These are phyloP conservation scores for Mallotus japonicus DNA, from an alignment of 441 rosid species.

Conservation along the genomic window DNA sequence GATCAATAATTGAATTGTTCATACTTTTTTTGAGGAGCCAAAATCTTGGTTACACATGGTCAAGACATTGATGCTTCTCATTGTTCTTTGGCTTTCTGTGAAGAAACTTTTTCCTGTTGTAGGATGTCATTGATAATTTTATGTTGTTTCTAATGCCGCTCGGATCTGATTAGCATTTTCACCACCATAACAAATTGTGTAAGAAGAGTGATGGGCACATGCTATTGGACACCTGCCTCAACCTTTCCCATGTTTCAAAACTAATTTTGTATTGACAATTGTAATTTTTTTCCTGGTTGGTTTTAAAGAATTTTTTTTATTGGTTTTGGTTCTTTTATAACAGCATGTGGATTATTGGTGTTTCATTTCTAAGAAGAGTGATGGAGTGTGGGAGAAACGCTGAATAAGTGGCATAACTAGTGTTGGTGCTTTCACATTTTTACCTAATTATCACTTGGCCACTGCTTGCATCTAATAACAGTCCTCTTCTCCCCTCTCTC, in stretches of 20 bases:
- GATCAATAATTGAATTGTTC: too few species aligned
- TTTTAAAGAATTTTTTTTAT: background rate
- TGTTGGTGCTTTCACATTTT: background rate
- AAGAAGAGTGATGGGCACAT: too few species aligned
- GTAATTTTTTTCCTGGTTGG: background rate
- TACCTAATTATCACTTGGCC: background rate
- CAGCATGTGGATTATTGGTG: background rate
- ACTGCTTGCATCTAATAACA: background rate
- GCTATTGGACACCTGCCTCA: too few species aligned
- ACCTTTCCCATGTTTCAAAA: too few species aligned
- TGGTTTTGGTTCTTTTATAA: background rate
- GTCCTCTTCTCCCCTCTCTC: background rate
- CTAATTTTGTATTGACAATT: background rate
- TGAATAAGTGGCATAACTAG: background rate
- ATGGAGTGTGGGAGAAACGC: background rate
- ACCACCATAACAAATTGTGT: background rate
- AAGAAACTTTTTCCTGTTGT: background rate
- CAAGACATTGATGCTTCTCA: background rate
- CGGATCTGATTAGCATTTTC: background rate
- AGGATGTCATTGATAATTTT: background rate
- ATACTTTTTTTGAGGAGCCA: background rate
- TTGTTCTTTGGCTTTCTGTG: background rate
- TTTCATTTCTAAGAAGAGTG: background rate
- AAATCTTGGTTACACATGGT: background rate
- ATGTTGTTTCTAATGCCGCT: constrained; percentile 3